Conservation (phyloP, 495 filamentous ascomycete genomes). For the Tuber indicum region DNA sequence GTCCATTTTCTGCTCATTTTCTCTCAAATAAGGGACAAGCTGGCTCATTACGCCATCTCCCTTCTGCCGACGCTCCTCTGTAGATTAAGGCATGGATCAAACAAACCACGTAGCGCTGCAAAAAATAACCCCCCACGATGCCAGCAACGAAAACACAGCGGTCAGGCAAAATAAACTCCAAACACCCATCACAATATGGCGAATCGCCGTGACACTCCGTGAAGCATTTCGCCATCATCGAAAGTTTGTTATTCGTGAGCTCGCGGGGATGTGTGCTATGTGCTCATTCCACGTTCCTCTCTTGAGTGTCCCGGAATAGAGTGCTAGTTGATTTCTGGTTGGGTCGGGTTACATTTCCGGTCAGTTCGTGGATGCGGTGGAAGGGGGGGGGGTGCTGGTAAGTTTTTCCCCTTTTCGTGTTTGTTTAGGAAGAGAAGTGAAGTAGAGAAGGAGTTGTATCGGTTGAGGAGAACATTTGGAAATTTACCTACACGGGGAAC, state of each 20-base stretch:
- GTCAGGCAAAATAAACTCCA: neutral
- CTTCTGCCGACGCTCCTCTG: neutral
- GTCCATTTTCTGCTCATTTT: neutral
- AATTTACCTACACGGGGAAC: neutral
- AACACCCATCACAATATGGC: neutral
- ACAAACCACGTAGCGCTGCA: neutral
- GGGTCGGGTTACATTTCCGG: neutral
- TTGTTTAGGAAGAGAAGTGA: neutral
- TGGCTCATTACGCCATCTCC: neutral
- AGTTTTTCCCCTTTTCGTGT: neutral
- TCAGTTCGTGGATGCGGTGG: neutral
- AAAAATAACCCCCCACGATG: neutral
- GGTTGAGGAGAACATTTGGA: neutral
- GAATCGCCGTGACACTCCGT: neutral
- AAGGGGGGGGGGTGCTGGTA: neutral
- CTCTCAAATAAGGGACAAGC: neutral
- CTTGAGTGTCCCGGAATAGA: neutral
- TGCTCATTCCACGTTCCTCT: neutral
- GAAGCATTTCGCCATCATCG: neutral
- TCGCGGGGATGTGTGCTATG: neutral
- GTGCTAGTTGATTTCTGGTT: neutral
- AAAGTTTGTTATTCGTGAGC: neutral
- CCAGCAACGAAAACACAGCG: neutral
- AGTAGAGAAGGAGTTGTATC: neutral
- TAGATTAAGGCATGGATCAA: neutral